These are phyloP conservation scores for Phytophthora colocasiae DNA, from an alignment of 352 stramenopile species.

Conservation along the genomic window DNA sequence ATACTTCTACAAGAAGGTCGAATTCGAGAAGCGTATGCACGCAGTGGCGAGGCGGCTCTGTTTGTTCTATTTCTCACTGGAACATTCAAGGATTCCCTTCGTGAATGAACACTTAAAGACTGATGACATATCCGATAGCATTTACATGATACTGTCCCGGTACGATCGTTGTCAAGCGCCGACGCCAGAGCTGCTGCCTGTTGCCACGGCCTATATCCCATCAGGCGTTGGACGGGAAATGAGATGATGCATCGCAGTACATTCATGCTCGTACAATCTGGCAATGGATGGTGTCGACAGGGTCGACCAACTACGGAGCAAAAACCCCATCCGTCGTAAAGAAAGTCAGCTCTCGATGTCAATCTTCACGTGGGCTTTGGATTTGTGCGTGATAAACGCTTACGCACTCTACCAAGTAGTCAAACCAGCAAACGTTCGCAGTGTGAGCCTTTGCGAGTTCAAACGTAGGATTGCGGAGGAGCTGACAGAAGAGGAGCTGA, in stretches of 20 bases:
- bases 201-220: constrained; percentile 6
- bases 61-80: too few species aligned
- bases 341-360: background rate
- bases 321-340: background rate
- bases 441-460: background rate
- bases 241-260: constrained; percentile 1
- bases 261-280: constrained; percentile 11
- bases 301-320: constrained; percentile 5
- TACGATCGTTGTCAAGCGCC: background rate
- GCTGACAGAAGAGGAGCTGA: background rate
- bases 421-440: background rate
- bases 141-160: background rate
- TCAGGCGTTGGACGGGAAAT: constrained; percentile 2
- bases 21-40: too few species aligned
- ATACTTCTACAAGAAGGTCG: too few species aligned
- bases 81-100: too few species aligned
- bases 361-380: constrained; percentile 4
- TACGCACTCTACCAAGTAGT: background rate
- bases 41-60: too few species aligned
- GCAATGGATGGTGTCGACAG: constrained; percentile 10
- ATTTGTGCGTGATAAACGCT: background rate
- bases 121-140: too few species aligned
- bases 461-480: background rate
- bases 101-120: too few species aligned
- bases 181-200: background rate